These are phyloP conservation scores for Mollisiaceae sp. DNA, from an alignment of 2,329 filamentous ascomycete species.

Conservation along the genomic window DNA sequence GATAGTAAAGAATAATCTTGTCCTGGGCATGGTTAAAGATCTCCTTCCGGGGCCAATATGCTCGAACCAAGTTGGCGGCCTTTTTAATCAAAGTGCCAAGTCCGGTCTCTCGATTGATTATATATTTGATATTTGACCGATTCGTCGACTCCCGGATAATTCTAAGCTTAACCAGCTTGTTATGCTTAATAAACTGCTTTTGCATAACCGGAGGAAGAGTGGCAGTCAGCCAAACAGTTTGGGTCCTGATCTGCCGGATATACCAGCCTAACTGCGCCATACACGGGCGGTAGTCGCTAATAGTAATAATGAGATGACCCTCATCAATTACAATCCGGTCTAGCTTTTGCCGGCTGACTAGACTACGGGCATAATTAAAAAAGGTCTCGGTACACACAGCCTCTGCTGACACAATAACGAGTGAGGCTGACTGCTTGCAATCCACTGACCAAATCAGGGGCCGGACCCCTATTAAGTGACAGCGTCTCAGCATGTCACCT, in stretches of 20 bases:
- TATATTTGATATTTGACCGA: slow-evolving; percentile 27
- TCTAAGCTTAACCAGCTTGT: slow-evolving; percentile 25
- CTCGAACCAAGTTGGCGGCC: slow-evolving; percentile 15
- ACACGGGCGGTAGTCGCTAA: slow-evolving; percentile 21
- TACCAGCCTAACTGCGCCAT: slow-evolving; percentile 26
- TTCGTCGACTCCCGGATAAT: slow-evolving; percentile 28
- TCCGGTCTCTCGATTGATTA: slow-evolving; percentile 14
- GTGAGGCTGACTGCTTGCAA: slow-evolving; percentile 9
- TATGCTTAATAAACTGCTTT: slow-evolving; percentile 26
- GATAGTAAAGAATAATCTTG: slow-evolving; percentile 30
- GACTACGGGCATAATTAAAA: slow-evolving; percentile 17
- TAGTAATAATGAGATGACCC: slow-evolving; percentile 25
- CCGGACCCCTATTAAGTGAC: slow-evolving; percentile 18
- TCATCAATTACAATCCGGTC: slow-evolving; percentile 24
- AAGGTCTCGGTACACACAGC: slow-evolving; percentile 22
- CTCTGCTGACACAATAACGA: slow-evolving; percentile 26
- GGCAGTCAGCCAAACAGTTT: slow-evolving; percentile 26
- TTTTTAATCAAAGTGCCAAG: slow-evolving; percentile 17
- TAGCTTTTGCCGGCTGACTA: slow-evolving; percentile 16
- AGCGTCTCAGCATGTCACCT: slow-evolving; percentile 24
- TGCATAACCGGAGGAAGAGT: slow-evolving; percentile 24
- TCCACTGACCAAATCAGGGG: slow-evolving; percentile 17
- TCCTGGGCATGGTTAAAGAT: slow-evolving; percentile 19
- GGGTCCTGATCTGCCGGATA: slow-evolving; percentile 21
- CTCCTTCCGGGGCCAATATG: slow-evolving; percentile 17